phyloP scores from a whole-genome alignment of 2,329 filamentous ascomycete species.

The Fusarium drepaniforme region DNA sequence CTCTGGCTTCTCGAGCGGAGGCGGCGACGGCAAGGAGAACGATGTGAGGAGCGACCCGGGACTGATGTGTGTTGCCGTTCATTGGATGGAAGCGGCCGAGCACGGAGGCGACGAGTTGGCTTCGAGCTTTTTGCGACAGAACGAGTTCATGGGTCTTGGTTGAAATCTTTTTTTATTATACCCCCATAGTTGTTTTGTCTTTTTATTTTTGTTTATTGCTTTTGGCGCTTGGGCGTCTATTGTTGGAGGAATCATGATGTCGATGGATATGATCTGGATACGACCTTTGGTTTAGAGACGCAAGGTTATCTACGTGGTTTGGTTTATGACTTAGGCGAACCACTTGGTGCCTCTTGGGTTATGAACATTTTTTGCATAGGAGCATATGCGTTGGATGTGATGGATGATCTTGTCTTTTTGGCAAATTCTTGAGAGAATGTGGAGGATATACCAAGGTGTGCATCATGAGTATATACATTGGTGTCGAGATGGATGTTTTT shows the following conservation, averaged over 20 bases:
- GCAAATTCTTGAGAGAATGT: slow-evolving; percentile 22
- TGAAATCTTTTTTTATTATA: slow-evolving; percentile 44
- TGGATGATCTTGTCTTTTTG: slow-evolving; percentile 3
- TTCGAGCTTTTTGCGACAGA: slow-evolving; percentile 82
- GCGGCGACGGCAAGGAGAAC: slow-evolving; percentile 53
- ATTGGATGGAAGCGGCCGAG: slow-evolving; percentile 96
- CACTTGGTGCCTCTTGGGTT: slow-evolving; percentile 19
- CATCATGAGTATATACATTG: slow-evolving; percentile 13
- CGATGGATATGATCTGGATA: slow-evolving; percentile 4
- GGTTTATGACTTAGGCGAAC: slow-evolving; percentile 5
- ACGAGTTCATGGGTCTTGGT: slow-evolving; percentile 55
- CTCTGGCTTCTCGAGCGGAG: slow-evolving; percentile 35
- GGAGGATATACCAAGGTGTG: slow-evolving; percentile 41
- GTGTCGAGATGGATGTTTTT: slow-evolving; percentile 10
- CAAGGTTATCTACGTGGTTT: slow-evolving; percentile 10
- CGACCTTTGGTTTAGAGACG: slow-evolving; percentile 17
- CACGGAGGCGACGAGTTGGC: slow-evolving; percentile 89
- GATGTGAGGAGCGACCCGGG: slow-evolving; percentile 81
- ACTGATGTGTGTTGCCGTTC: slow-evolving; percentile 92
- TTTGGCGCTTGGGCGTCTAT: slow-evolving; percentile 34
- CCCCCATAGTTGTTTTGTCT: slow-evolving; percentile 36
- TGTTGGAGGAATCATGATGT: background rate
- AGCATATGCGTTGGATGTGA: background rate
- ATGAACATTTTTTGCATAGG: background rate
- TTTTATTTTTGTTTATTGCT: slow-evolving; percentile 12